Evolutionary conservation across 2,329 filamentous ascomycete genomes (phyloP), one percentile per base, ranked within the genome.

Genomic region (Colletotrichum sansevieriae): DNA sequence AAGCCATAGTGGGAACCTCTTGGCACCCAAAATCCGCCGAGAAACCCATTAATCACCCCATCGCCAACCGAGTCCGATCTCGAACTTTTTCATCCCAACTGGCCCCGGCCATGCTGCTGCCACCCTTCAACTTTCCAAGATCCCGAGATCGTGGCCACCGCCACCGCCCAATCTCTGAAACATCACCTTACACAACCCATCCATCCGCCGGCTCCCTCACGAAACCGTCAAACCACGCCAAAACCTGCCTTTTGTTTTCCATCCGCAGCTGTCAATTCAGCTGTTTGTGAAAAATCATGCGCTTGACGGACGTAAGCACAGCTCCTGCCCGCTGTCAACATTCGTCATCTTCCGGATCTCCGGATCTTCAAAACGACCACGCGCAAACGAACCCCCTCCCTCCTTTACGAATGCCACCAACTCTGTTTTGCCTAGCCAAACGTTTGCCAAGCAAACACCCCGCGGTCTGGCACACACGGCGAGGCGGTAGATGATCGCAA

Each of bases 151-250:
- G 41, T 54, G 65, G 62, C 15, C 55, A 57, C 43, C 49, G 25
- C 33, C 41, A 60, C 49, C 25, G 22, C 37, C 59, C 58, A 37
- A 61, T 52, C 37, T 62, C 54, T 43, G 20, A 54, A 68, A 54
- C 55, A 39, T 13, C 25, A 37, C 15, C 25, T 25, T 25, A 60
- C 41, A 5, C 25, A 25, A 25, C 25, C 29, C 29, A 29, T 29
- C 7, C 29, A 29, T 29, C 29, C n/a, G 37, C 57, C 63, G 35
- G 55, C 49, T 58, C 33, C 62, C 65, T 65, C 54, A 68, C 35
- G 62, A 68, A 68, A 68, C 65, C 65, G 39, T 49, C 65, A 65
- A 65, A 54, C 46, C 4, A 51, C 18, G 46, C 37, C 47, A 52
- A 18, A 51, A 51, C 33, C 35, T 35, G 35, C 52, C 10, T 55